Base-by-base conservation (phyloP, 306 rosid species). In the Luffa aegyptiaca region DNA sequence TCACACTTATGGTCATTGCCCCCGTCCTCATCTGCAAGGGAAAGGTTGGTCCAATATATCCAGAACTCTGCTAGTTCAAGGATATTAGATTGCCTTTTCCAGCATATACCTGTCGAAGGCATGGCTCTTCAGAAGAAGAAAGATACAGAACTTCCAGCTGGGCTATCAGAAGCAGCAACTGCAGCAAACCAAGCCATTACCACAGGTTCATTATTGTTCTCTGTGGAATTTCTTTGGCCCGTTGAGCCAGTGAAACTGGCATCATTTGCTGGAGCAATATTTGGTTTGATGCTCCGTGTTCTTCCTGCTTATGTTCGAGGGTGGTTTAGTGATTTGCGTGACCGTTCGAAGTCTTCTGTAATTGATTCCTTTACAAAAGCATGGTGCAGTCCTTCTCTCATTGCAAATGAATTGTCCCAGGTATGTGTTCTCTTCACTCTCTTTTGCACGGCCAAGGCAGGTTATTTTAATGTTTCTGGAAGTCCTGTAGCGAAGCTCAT, bases 251-350 rank as follows among this genome's bases (percentile, higher is more conserved):
- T 79, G 84, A 95, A 92, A 88, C 78, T 95, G 81, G 86, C 96
- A 79, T 82, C 92, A 3, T 86, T 90, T 84, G 89, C 96, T 79
- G 97, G 98, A 75, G 95, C 93, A 83, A 83, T 91, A 77, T 92
- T 82, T 83, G 97, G 97, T 66, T 81, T 90, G 84, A 95, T 92
- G 98, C 93, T 95, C 73, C 85, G 85, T 81, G 86, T 92, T 88
- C 97, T 95, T 84, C 98, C 98, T 55, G 98, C 98, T 74, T 95
- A 92, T 84, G 95, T 95, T 52, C 93, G 98, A 72, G 91, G 87
- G 76, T 95, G 98, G 98, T 91, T 89, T 81, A 87, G 83, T 78
- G 86, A 88, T 84, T 81, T 95, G 83, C 98, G 97, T 51, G 97
- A 95, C 78, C 98, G 98, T 66, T 89, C 88, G 63, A 77, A 76